Evolutionary conservation across 2,329 filamentous ascomycete genomes (phyloP), one percentile per base, ranked within the genome.

Genomic region (Rhynchosporium agropyri): DNA sequence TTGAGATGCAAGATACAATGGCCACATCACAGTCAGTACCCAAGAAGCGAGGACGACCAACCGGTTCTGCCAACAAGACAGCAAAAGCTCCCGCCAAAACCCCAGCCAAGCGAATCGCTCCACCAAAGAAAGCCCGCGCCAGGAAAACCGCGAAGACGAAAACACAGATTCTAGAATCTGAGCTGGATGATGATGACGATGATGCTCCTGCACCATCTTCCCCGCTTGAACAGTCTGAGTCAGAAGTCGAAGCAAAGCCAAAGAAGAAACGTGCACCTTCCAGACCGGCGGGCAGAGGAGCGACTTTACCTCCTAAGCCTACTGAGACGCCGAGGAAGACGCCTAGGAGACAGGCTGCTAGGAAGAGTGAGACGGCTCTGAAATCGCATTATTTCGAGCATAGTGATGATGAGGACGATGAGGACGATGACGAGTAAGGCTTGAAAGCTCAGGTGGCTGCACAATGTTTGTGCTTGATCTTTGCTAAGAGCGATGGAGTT

Each of bases 331-430:
- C 62, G 9, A 64, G 68, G 29, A 71, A 69, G 54, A 73, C 69
- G 4, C 71, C 69, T 3, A 65, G 60, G 46, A 67, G 72, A 40
- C 67, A 59, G 36, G 70, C 72, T 1, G 65, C 71, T 33, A 67
- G 63, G 54, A 71, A 68, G 58, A 70, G 68, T 46, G 67, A 68
- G 58, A 70, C 68, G 36, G 70, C 63, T 9, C 63, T 73, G 53
- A 71, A 56, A 53, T 72, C 69, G 33, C 68, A 68, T 55, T 74
- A 73, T 66, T 74, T 74, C 60, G 67, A 73, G 54, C 64, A 72
- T 58, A 61, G 54, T 49, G 67, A 68, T 33, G 68, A 71, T 40
- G 63, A 70, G 38, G 64, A 64, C 38, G 66, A 69, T 54, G 67
- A 68, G 64, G 64, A 20, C 43, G 58, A 53, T 12, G 33, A 33